Percentiles rank a stretch among this genome's conserved stretches.
phyloP scores from a whole-genome alignment of 352 stramenopile species.

The Phytophthora niederhauseri region DNA sequence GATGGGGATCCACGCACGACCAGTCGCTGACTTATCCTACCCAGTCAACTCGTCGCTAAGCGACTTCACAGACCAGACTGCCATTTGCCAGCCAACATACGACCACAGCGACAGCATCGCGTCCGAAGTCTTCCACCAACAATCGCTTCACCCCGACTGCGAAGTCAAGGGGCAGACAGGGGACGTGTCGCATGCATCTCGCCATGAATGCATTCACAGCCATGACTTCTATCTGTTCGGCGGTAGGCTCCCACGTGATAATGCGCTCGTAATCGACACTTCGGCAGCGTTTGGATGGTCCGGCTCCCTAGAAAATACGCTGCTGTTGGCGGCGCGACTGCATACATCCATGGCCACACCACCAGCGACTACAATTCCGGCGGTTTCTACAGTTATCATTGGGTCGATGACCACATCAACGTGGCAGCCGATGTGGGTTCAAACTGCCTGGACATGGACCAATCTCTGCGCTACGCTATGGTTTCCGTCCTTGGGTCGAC shows the following conservation, averaged over 20 bases:
- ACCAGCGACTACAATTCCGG: too few species aligned
- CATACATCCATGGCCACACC: conserved; percentile 9
- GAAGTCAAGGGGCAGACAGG: conserved; percentile 13
- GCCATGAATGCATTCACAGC: conserved; percentile 21
- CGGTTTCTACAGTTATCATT: conserved; percentile 23
- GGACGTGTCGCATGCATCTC: conserved; percentile 17
- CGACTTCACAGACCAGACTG: conserved; percentile 5
- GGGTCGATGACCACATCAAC: conserved; percentile 29
- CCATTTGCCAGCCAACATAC: conserved; percentile 1
- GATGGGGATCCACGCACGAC: background rate
- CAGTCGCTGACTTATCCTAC: conserved; percentile 19
- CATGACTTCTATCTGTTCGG: conserved; percentile 10
- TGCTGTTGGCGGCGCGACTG: conserved; percentile 17
- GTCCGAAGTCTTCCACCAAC: conserved; percentile 1
- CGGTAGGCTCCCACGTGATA: background rate
- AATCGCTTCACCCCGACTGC: background rate
- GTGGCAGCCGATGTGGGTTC: conserved; percentile 8
- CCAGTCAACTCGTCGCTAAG: conserved; percentile 18
- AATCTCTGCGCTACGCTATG: conserved; percentile 18
- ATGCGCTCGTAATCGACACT: conserved; percentile 29
- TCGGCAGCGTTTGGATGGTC: conserved; percentile 25
- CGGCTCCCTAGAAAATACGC: conserved; percentile 11
- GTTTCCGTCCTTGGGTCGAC: background rate
- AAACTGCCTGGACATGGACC: conserved; percentile 10
- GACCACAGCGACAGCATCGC: conserved; percentile 9